Evolutionary conservation across 2,329 filamentous ascomycete genomes (phyloP).

Genomic region (Teratosphaeria gauchensis): DNA sequence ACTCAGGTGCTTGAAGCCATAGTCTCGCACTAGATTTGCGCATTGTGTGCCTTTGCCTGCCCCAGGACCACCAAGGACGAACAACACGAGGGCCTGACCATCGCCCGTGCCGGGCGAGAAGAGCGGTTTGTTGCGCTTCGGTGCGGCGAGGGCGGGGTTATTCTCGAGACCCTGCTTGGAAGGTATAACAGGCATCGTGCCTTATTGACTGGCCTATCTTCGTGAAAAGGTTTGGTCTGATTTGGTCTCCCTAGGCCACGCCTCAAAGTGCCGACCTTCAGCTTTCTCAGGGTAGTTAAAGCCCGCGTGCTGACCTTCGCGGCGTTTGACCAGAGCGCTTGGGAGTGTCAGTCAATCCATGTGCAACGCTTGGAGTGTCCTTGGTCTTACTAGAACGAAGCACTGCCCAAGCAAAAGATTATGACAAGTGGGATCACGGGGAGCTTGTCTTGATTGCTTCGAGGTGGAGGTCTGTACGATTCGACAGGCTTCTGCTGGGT

Average conservation of each 20-base stretch:
- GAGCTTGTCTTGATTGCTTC: slow-evolving; percentile 22
- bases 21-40: slow-evolving; percentile 73
- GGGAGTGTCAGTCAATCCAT: background rate
- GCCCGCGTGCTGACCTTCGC: slow-evolving; percentile 28
- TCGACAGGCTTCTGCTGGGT: slow-evolving; percentile 4
- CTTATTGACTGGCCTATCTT: slow-evolving; percentile 2
- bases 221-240: slow-evolving; percentile 8
- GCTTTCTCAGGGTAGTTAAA: slow-evolving; percentile 21
- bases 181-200: slow-evolving; percentile 31
- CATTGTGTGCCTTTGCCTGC: slow-evolving; percentile 97
- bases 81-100: slow-evolving; percentile 77
- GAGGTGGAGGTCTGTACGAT: background rate
- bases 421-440: slow-evolving; percentile 37
- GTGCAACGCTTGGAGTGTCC: background rate
- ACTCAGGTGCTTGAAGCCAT: slow-evolving; percentile 85
- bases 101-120: slow-evolving; percentile 50
- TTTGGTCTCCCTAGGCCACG: slow-evolving; percentile 17
- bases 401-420: slow-evolving; percentile 38
- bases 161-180: slow-evolving; percentile 5
- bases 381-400: slow-evolving; percentile 31
- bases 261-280: slow-evolving; percentile 18
- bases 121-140: slow-evolving; percentile 52
- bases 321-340: slow-evolving; percentile 33
- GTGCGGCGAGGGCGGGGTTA: slow-evolving; percentile 34
- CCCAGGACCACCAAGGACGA: slow-evolving; percentile 90